Conservation (phyloP, 2,329 filamentous ascomycete species). For the Curvularia spicifera region DNA sequence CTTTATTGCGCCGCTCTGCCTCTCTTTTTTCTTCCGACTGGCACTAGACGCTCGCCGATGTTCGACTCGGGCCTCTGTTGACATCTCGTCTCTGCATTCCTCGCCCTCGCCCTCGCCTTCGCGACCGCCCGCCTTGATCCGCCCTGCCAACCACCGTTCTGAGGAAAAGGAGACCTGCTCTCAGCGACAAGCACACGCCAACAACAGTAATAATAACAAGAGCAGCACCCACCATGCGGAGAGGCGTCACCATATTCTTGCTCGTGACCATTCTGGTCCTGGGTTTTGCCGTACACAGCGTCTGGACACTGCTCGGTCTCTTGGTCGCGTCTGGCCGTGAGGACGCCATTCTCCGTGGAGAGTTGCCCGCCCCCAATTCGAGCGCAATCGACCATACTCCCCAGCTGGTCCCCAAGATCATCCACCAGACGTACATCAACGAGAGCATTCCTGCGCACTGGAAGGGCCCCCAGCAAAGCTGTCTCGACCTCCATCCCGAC, state of each 20-base stretch:
- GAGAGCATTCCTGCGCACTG: slow-evolving; percentile 71
- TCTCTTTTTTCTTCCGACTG: slow-evolving; percentile 20
- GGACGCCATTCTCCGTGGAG: slow-evolving; percentile 70
- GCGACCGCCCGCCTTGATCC: slow-evolving; percentile 12
- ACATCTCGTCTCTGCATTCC: slow-evolving; percentile 16
- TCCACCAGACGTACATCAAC: slow-evolving; percentile 78
- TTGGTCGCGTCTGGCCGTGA: slow-evolving; percentile 70
- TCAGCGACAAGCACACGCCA: slow-evolving; percentile 32
- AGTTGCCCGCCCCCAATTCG: slow-evolving; percentile 70
- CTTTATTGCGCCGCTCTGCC: slow-evolving; percentile 20
- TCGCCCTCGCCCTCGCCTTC: slow-evolving; percentile 3
- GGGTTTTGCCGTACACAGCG: slow-evolving; percentile 67
- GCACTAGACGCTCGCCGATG: slow-evolving; percentile 21
- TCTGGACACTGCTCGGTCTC: slow-evolving; percentile 74
- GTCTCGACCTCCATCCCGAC: slow-evolving; percentile 69
- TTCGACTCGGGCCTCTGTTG: slow-evolving; percentile 19
- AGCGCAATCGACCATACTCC: slow-evolving; percentile 62
- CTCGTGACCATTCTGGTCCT: slow-evolving; percentile 69
- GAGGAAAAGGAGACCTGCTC: slow-evolving; percentile 33
- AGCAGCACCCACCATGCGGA: slow-evolving; percentile 59
- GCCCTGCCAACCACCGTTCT: slow-evolving; percentile 8
- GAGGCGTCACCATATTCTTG: slow-evolving; percentile 67
- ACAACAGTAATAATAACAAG: slow-evolving; percentile 31
- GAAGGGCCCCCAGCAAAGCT: slow-evolving; percentile 69
- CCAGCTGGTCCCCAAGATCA: slow-evolving; percentile 75